Base-by-base conservation (phyloP, 305 asterid genomes). In the Fraxinus floribunda region DNA sequence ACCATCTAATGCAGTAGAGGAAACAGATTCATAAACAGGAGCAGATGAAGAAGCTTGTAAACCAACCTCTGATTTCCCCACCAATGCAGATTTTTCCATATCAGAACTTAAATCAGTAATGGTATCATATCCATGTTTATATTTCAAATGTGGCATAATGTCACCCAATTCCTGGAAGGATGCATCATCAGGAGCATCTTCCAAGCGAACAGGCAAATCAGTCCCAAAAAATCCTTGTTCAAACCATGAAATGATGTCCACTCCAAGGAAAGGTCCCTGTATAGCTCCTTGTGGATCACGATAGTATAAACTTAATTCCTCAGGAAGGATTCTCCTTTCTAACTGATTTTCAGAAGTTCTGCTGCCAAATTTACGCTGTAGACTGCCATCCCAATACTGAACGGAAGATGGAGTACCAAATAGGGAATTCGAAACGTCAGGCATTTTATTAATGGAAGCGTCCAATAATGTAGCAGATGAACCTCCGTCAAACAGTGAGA, bases 191-290 rank as follows among this genome's bases (percentile, higher is more conserved):
- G 97, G 93, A 83, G 97, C 97, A 91, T 88, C 95, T 87, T 89
- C 98, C 86, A 91, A 87, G 82, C 98, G 97, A 70, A 96, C 99
- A 22, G 97, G 98, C 84, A 96, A 89, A 84, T 96, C 98, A 26
- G 89, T 84, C 81, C 98, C 99, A 84, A 96, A 96, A 88, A 94
- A 96, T 18, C 99, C 99, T 87, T 96, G 98, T 74, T 96, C 99
- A 89, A 86, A 94, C 99, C 99, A 96, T 68, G 99, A 91, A 66
- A 96, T 91, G 83, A 96, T 94, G 86, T 96, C 99, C 78, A 88
- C 93, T 57, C 99, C 98, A 71, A 96, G 98, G 90, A 96, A 96
- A 81, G 99, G 99, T 49, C 99, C 99, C 87, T 96, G 99, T 66
- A 96, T 89, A 83, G 91, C 97, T 34, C 98, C 99, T 87, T 96